Evolutionary conservation across 2,329 filamentous ascomycete species (phyloP).

Genomic region (Penicillium sp.): DNA sequence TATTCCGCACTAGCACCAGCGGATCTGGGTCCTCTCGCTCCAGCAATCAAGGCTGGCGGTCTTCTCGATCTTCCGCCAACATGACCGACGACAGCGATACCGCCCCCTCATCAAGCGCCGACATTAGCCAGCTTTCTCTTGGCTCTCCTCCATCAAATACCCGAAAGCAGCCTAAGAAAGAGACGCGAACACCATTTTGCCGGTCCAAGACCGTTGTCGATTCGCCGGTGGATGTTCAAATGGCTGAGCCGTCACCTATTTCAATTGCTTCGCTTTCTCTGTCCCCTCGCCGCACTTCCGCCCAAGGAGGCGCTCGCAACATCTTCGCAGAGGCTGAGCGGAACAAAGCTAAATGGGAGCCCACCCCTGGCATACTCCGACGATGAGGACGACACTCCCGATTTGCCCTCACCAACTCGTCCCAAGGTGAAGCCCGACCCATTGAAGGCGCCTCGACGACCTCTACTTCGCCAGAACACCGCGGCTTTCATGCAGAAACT

Average conservation of each 20-base stretch:
- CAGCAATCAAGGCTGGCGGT: constrained; percentile 37
- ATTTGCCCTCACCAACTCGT: constrained; percentile 50
- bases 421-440: constrained; percentile 64
- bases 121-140: constrained; percentile 75
- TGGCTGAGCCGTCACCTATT: constrained; percentile 85
- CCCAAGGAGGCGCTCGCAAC: constrained; percentile 60
- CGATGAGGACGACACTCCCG: constrained; percentile 66
- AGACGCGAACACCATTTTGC: constrained; percentile 69
- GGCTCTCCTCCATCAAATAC: constrained; percentile 61
- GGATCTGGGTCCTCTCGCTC: constrained; percentile 42
- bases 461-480: constrained; percentile 66
- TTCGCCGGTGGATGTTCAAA: constrained; percentile 89
- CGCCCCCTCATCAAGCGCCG: constrained; percentile 70
- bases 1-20: constrained; percentile 30
- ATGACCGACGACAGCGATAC: constrained; percentile 51
- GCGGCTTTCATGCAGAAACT: constrained; percentile 61
- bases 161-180: constrained; percentile 58
- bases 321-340: constrained; percentile 69
- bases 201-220: constrained; percentile 89
- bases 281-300: constrained; percentile 73
- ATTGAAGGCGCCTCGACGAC: constrained; percentile 62
- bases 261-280: constrained; percentile 82
- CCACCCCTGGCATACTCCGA: constrained; percentile 52
- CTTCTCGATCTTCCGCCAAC: constrained; percentile 47
- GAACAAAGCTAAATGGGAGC: constrained; percentile 52